Conservation (phyloP, 176 grass and related monocot genomes). For the Alloteropsis semialata region DNA sequence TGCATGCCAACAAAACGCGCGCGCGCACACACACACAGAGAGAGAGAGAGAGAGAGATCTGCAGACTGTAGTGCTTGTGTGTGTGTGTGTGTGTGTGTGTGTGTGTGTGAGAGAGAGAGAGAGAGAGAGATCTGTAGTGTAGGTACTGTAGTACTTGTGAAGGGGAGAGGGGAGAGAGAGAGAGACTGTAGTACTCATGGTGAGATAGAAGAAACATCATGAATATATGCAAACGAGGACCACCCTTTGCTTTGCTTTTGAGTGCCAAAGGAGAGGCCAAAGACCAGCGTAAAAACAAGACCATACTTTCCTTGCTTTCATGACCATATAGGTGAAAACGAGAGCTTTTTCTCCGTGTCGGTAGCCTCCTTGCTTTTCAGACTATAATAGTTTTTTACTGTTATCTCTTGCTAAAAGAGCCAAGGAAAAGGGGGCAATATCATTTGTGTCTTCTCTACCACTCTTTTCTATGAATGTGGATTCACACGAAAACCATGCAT, state of each 20-base stretch:
- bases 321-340: conserved; percentile 68
- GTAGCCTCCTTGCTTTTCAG: conserved; percentile 46
- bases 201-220: conserved; percentile 62
- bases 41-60: conserved; percentile 13
- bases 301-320: conserved; percentile 79
- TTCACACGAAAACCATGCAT: conserved; percentile 35
- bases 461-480: background rate
- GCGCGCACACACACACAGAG: too few relatives aligned
- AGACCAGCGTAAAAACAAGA: conserved; percentile 84
- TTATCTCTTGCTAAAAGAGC: conserved; percentile 43
- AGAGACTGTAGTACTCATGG: conserved; percentile 37
- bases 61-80: conserved; percentile 10
- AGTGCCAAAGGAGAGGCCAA: conserved; percentile 60
- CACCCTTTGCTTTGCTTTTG: conserved; percentile 68
- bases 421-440: conserved; percentile 38
- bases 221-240: conserved; percentile 78
- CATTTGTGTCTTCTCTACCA: conserved; percentile 31
- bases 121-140: conserved; percentile 14
- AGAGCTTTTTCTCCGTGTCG: conserved; percentile 60
- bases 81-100: background rate
- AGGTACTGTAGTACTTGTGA: background rate
- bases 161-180: conserved; percentile 29
- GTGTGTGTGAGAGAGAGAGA: background rate
- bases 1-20: conserved; percentile 55
- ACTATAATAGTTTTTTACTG: conserved; percentile 36